A percentile compares a stretch with the other conserved stretches of the same genome.
Conservation (phyloP, 2,329 filamentous ascomycete species). For the Fusarium dimerum region DNA sequence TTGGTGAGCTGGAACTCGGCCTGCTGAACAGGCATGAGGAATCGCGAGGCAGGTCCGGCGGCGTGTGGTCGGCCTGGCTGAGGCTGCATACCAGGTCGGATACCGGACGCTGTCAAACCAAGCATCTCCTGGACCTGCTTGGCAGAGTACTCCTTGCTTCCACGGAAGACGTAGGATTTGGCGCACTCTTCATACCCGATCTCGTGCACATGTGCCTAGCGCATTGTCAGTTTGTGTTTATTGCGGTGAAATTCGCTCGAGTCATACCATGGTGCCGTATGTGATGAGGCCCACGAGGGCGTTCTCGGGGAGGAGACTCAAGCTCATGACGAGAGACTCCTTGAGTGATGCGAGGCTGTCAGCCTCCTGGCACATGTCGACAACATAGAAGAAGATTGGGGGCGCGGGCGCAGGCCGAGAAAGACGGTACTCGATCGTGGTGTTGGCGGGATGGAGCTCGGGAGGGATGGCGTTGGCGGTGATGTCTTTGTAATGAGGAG, state of each 20-base stretch:
- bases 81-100: conserved; percentile 74
- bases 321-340: conserved; percentile 83
- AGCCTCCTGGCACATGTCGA: conserved; percentile 87
- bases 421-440: conserved; percentile 86
- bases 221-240: conserved; percentile 21
- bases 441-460: conserved; percentile 78
- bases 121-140: conserved; percentile 99
- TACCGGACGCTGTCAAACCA: conserved; percentile 70
- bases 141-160: conserved; percentile 95
- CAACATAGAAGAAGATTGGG: conserved; percentile 84
- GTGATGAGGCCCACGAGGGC: conserved; percentile 82
- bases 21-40: conserved; percentile 90
- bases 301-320: conserved; percentile 79
- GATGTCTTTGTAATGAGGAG: conserved; percentile 88
- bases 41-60: conserved; percentile 81
- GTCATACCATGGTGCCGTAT: conserved; percentile 84
- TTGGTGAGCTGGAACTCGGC: conserved; percentile 98
- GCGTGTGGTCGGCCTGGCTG: conserved; percentile 75
- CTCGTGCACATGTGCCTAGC: conserved; percentile 89
- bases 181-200: conserved; percentile 97
- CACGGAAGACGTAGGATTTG: conserved; percentile 97
- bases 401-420: conserved; percentile 81
- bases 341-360: conserved; percentile 81
- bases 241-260: neutral
- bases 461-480: conserved; percentile 80